Percentiles rank a stretch among this genome's conserved stretches.
Evolutionary conservation across 169 alveolate species (phyloP).

Genomic region (Ichthyophthirius multifiliis): DNA sequence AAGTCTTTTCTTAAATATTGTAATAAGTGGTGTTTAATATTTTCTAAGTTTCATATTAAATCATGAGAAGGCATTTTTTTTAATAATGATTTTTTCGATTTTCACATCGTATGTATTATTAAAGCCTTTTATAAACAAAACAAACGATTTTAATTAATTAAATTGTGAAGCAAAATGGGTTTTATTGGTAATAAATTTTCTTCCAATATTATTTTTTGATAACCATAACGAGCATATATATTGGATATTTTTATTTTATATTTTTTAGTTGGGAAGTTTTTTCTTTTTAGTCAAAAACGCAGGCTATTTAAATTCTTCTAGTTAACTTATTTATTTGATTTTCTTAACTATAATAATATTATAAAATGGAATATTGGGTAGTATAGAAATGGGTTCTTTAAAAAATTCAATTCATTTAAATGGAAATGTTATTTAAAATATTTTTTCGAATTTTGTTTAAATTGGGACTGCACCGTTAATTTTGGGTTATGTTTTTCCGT

Average conservation of each 20-base stretch:
- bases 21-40: not conserved
- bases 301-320: not conserved
- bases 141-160: not conserved
- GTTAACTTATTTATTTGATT: not conserved
- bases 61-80: not conserved
- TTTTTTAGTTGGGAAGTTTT: not conserved
- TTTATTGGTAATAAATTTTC: not conserved
- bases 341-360: not conserved
- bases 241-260: not conserved
- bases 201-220: not conserved
- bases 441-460: not conserved
- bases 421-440: not conserved
- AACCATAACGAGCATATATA: not conserved
- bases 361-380: not conserved
- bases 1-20: not conserved
- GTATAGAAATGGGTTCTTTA: not conserved
- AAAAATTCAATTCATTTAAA: not conserved
- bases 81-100: not conserved
- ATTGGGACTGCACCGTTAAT: not conserved
- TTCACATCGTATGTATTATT: not conserved
- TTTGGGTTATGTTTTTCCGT: not conserved
- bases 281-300: constrained; percentile 1
- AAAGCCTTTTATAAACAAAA: not conserved
- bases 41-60: not conserved
- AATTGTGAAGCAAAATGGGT: constrained; percentile 8